phyloP scores from a whole-genome alignment of 352 stramenopile genomes.

The Phytophthora colocasiae region DNA sequence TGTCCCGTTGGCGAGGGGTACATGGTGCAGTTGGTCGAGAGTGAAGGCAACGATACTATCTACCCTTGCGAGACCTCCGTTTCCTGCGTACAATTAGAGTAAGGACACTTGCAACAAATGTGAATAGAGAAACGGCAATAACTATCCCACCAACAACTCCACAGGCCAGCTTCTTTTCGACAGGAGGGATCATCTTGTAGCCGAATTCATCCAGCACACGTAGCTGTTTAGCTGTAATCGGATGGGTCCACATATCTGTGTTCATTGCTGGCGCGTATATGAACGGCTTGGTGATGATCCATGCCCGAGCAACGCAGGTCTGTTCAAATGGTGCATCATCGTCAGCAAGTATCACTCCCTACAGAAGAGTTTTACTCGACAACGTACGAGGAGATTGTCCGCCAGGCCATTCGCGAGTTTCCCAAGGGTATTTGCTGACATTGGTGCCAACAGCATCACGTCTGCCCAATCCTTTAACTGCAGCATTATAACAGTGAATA shows the following conservation, averaged over 20 bases:
- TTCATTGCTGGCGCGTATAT: slow-evolving; percentile 97
- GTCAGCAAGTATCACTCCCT: slow-evolving; percentile 6
- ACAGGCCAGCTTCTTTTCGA: slow-evolving; percentile 95
- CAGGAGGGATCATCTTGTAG: slow-evolving; percentile 87
- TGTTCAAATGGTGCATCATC: slow-evolving; percentile 24
- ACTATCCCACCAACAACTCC: slow-evolving; percentile 88
- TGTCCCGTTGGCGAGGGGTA: slow-evolving; percentile 22
- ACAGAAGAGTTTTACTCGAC: not conserved
- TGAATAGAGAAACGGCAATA: slow-evolving; percentile 33
- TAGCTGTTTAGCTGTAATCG: slow-evolving; percentile 89
- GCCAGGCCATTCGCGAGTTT: slow-evolving; percentile 95
- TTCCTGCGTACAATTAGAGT: slow-evolving; percentile 41
- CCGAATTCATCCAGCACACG: slow-evolving; percentile 60
- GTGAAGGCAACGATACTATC: slow-evolving; percentile 59
- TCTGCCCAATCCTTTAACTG: slow-evolving; percentile 96
- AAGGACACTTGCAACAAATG: slow-evolving; percentile 11
- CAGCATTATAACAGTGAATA: not conserved
- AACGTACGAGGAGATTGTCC: slow-evolving; percentile 93
- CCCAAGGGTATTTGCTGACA: slow-evolving; percentile 92
- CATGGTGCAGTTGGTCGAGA: slow-evolving; percentile 32
- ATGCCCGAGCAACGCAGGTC: slow-evolving; percentile 93
- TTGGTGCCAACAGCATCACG: slow-evolving; percentile 86
- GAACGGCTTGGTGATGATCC: slow-evolving; percentile 94
- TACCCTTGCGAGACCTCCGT: slow-evolving; percentile 73
- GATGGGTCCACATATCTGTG: slow-evolving; percentile 98